Percentiles rank a stretch among this genome's conserved stretches.
phyloP scores from a whole-genome alignment of 148 eudicot species.

The Vaccinium myrtillus region DNA sequence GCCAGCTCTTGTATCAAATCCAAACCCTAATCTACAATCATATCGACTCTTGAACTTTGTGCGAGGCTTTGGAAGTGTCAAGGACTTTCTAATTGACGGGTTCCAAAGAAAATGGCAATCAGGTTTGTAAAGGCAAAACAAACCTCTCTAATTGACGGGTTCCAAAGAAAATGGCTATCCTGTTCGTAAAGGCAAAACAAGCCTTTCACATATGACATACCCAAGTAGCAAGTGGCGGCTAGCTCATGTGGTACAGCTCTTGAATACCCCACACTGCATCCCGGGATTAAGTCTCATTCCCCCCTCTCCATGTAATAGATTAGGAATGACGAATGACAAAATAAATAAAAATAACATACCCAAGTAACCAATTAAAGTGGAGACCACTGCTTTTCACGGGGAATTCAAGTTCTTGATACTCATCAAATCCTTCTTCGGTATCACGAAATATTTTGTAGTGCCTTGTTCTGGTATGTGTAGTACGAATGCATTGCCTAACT shows the following conservation, averaged over 20 bases:
- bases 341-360: background rate
- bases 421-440: background rate
- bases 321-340: too few relatives aligned
- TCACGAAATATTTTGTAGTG: background rate
- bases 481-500: background rate
- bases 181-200: background rate
- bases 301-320: too few relatives aligned
- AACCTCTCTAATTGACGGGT: too few relatives aligned
- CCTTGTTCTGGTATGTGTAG: background rate
- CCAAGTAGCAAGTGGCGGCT: too few relatives aligned
- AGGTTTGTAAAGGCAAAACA: too few relatives aligned
- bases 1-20: background rate
- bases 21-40: background rate
- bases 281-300: too few relatives aligned
- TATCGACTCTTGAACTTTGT: background rate
- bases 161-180: too few relatives aligned
- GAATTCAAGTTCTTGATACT: slow-evolving; percentile 1
- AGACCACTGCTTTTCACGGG: background rate
- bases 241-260: too few relatives aligned
- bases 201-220: background rate
- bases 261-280: too few relatives aligned
- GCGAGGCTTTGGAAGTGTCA: background rate
- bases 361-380: background rate
- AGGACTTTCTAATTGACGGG: background rate
- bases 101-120: too few relatives aligned